Evolutionary conservation across 805 yeast species (phyloP).

Genomic region (Schizosaccharomyces octosporus): DNA sequence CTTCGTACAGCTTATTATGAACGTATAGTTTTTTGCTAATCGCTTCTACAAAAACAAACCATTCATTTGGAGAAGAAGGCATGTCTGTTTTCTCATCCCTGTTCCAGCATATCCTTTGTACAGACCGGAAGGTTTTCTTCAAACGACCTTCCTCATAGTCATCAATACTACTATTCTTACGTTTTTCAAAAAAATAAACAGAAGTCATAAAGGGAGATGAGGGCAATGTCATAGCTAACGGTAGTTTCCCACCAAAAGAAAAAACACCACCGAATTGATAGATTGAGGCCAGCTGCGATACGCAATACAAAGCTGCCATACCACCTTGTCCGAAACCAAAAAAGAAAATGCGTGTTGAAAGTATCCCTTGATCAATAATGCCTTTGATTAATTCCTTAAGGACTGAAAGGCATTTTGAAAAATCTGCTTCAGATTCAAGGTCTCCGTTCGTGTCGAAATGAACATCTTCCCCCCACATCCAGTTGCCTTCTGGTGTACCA

Average conservation of each 20-base stretch:
- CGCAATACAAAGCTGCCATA: constrained; percentile 1
- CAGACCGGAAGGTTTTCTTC: not conserved
- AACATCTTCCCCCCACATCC: constrained; percentile 3
- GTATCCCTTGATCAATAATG: not conserved
- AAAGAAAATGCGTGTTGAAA: not conserved
- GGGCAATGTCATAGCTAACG: not conserved
- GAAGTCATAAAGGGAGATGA: not conserved
- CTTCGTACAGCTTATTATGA: not conserved
- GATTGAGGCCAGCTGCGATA: not conserved
- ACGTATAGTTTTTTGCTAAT: not conserved
- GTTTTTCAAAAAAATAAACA: not conserved
- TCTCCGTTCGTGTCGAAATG: not conserved
- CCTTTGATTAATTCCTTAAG: not conserved
- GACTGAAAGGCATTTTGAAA: not conserved
- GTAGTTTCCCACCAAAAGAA: not conserved
- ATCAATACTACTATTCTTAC: too few species aligned
- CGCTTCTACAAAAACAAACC: not conserved
- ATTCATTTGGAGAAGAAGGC: not conserved
- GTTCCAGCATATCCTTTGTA: not conserved
- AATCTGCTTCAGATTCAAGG: not conserved
- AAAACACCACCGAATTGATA: not conserved
- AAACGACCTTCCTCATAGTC: not conserved
- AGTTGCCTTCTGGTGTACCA: not conserved
- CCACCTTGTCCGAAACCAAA: constrained; percentile 3
- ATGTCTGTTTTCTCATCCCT: not conserved